Evolutionary conservation across 2,329 filamentous ascomycete species (phyloP).

Genomic region (Rasamsonia emersonii): DNA sequence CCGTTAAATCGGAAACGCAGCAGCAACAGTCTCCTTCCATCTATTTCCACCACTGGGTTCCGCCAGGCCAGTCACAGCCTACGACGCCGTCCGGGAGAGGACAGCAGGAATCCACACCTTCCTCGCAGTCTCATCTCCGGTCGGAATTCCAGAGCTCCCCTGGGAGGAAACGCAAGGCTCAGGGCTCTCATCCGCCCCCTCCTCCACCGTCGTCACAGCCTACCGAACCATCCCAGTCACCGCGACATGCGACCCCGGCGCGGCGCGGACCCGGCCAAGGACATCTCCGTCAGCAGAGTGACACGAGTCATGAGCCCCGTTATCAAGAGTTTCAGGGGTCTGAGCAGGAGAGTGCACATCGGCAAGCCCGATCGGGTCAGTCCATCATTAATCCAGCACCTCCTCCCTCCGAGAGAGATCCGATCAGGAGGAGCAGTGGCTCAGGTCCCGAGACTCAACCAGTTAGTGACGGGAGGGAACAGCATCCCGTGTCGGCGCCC

Average conservation of each 20-base stretch:
- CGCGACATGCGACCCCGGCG: conserved; percentile 1
- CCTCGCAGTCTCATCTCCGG: conserved; percentile 39
- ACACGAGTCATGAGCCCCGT: conserved; percentile 6
- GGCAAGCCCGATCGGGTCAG: conserved; percentile 6
- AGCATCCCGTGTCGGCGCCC: no score
- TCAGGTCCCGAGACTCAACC: no score
- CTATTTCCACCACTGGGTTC: conserved; percentile 91
- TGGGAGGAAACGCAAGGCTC: conserved; percentile 69
- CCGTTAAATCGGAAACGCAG: conserved; percentile 46
- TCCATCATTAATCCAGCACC: no score
- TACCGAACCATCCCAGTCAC: conserved; percentile 2
- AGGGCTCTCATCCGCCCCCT: conserved; percentile 42
- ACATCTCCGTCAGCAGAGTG: conserved; percentile 10
- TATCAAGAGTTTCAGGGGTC: conserved; percentile 8
- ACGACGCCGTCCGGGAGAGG: conserved; percentile 67
- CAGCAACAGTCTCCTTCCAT: conserved; percentile 64
- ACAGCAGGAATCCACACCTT: conserved; percentile 41
- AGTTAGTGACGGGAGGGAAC: no score
- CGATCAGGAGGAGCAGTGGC: no score
- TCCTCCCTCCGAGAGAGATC: no score
- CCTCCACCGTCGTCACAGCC: conserved; percentile 43
- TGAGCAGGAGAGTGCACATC: no score
- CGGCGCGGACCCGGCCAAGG: conserved; percentile 1
- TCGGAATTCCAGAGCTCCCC: conserved; percentile 64
- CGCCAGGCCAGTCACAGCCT: conserved; percentile 62